phyloP scores from a whole-genome alignment of 768 basidiomycete genomes.

The Russula compacta region DNA sequence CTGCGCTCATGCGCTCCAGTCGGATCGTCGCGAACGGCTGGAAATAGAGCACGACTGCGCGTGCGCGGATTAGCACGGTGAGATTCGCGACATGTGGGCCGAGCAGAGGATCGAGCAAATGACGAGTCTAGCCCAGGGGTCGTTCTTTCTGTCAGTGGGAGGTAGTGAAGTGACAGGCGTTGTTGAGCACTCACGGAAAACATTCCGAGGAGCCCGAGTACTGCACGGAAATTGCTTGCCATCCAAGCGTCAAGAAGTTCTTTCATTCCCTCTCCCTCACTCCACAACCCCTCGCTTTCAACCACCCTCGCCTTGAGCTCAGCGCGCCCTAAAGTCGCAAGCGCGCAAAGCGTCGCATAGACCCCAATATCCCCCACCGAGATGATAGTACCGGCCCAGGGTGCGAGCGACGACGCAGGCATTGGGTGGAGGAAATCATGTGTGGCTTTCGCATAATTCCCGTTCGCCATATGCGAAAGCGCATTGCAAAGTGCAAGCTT shows the following conservation, averaged over 20 bases:
- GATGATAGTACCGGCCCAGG: conserved; percentile 79
- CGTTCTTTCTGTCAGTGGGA: not conserved
- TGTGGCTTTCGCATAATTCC: conserved; percentile 76
- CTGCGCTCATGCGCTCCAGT: conserved; percentile 71
- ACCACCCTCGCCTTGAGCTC: conserved; percentile 67
- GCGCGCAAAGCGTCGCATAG: conserved; percentile 75
- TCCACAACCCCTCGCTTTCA: conserved; percentile 14
- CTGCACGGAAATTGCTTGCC: conserved; percentile 76
- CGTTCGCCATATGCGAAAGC: conserved; percentile 61
- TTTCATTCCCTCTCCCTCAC: conserved; percentile 31
- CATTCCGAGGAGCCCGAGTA: conserved; percentile 61
- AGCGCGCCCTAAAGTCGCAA: conserved; percentile 65
- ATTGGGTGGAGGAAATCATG: conserved; percentile 61
- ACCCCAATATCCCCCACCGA: conserved; percentile 79
- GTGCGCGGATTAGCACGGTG: conserved; percentile 60
- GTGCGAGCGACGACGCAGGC: conserved; percentile 52
- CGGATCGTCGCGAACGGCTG: conserved; percentile 81
- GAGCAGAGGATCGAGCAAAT: conserved; percentile 72
- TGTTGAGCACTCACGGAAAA: conserved; percentile 46
- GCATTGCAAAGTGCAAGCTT: conserved; percentile 79
- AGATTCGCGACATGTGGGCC: conserved; percentile 56
- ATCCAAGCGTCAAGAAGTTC: conserved; percentile 84
- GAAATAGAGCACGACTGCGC: conserved; percentile 81
- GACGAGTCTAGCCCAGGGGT: conserved; percentile 48
- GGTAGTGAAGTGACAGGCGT: not conserved